phyloP scores from a whole-genome alignment of 1,284 basidiomycete species.

The Rhodotorula sp. region DNA sequence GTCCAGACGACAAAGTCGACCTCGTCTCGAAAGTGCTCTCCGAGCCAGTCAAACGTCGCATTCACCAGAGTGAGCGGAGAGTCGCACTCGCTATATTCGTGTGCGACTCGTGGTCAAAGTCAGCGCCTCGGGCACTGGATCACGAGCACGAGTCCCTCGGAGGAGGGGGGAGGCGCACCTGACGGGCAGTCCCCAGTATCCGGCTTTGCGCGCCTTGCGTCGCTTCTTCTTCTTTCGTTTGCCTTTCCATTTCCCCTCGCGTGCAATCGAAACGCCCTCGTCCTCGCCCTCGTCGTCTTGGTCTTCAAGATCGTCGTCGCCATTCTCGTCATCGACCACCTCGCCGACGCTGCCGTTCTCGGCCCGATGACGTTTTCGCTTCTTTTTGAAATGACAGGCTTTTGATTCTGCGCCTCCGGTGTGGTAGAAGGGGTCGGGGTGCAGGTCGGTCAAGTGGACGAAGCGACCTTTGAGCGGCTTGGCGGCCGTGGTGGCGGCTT shows the following conservation, averaged over 20 bases:
- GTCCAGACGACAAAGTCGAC: constrained; percentile 94
- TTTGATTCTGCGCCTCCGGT: constrained; percentile 55
- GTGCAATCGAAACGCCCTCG: not conserved
- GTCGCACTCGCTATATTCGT: constrained; percentile 70
- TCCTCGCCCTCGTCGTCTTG: constrained; percentile 10
- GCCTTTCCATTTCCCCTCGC: not conserved
- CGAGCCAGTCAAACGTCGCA: constrained; percentile 74
- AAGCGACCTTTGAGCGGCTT: constrained; percentile 63
- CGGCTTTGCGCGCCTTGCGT: constrained; percentile 36
- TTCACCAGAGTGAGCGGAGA: constrained; percentile 75
- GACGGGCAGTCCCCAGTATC: constrained; percentile 12
- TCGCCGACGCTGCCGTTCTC: constrained; percentile 45
- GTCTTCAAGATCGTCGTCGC: constrained; percentile 43
- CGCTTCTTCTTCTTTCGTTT: constrained; percentile 4
- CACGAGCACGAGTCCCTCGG: not conserved
- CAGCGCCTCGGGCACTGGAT: not conserved
- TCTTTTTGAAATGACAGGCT: constrained; percentile 59
- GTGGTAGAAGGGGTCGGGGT: constrained; percentile 68
- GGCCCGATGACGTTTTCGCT: constrained; percentile 58
- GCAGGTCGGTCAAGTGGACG: constrained; percentile 74
- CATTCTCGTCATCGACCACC: constrained; percentile 16
- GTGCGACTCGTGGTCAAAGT: not conserved
- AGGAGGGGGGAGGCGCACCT: constrained; percentile 1
- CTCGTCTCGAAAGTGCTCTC: constrained; percentile 73
- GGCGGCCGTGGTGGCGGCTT: not conserved